Base-by-base conservation (phyloP, 768 basidiomycete genomes). In the Naganishia onofrii region DNA sequence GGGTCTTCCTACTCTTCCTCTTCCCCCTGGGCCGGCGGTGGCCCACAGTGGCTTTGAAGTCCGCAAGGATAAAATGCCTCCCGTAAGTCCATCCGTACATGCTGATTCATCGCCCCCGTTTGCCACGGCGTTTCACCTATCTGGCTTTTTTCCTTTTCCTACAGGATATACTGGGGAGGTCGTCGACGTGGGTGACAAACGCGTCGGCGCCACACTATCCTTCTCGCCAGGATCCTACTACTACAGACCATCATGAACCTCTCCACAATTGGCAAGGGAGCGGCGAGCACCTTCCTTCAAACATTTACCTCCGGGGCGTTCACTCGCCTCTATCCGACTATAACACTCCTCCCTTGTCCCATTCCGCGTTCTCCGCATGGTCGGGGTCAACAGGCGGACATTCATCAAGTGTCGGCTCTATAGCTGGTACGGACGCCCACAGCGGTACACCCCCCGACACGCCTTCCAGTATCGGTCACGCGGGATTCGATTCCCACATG, bases 1-100 rank as follows among this genome's bases (percentile, higher is more conserved):
- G 19, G n/a, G 2, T 56, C 28, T 13, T 56, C 28, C 26, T 55
- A 68, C 21, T 48, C 56, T 58, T 60, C 68, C 13, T 63, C 52
- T 51, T 55, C 66, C 64, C 70, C 68, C 71, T 60, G 71, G 68
- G 70, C 76, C 32, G 78, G 78, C 68, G 78, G 78, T 54, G 77
- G 76, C 71, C 70, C 76, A 72, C 78, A 74, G 78, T 81, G 80
- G 80, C 75, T 79, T 79, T 81, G 80, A 81, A 73, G 69, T 64
- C 58, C 51, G 77, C 51, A 69, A 55, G 76, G 78, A 77, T 76
- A 78, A 75, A 72, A 73, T 76, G 74, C 75, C 73, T 71, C 72
- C 74, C 73, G 79, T 78, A 67, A 73, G 77, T 44, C 5, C 23
- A n/a, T n/a, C n/a, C 54, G 32, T 21, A 12, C 21, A 36, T 44